Percentiles rank a stretch among this genome's conserved stretches.
Conservation (phyloP, 768 basidiomycete genomes). For the Leccinellum albellum region DNA sequence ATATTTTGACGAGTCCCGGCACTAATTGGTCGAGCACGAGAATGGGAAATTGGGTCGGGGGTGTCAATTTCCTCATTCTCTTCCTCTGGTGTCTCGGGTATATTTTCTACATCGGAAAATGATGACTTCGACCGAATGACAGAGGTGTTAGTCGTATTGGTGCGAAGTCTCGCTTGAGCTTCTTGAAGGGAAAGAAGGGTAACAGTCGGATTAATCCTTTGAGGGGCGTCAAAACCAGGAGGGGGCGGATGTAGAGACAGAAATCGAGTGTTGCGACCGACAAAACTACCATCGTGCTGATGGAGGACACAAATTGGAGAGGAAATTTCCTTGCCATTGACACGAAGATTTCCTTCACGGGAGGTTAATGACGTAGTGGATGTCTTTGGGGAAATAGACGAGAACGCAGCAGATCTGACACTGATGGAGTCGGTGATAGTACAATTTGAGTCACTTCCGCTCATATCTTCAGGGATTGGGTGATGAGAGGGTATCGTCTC, state of each 20-base stretch:
- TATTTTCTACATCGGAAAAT: constrained; percentile 34
- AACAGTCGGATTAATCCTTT: constrained; percentile 57
- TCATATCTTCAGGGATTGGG: constrained; percentile 31
- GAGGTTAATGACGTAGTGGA: constrained; percentile 25
- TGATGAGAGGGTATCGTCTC: constrained; percentile 27
- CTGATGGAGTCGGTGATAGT: constrained; percentile 48
- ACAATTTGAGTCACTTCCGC: constrained; percentile 48
- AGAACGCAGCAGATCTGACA: constrained; percentile 34
- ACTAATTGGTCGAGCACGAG: constrained; percentile 61
- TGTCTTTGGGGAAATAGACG: constrained; percentile 35
- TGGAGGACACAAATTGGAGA: constrained; percentile 46
- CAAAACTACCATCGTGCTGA: constrained; percentile 24
- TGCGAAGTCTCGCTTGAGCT: constrained; percentile 67
- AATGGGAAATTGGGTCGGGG: constrained; percentile 20
- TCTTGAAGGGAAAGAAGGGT: constrained; percentile 75
- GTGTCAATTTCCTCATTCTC: constrained; percentile 26
- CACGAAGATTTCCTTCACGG: constrained; percentile 20
- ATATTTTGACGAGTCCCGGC: constrained; percentile 49
- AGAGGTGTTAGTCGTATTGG: constrained; percentile 37
- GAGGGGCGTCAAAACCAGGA: constrained; percentile 35
- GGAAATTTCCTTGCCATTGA: constrained; percentile 54
- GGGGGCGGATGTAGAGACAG: constrained; percentile 33
- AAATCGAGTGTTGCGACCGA: constrained; percentile 29
- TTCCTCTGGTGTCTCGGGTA: constrained; percentile 17
- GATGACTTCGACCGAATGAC: constrained; percentile 25